These are phyloP conservation scores for Euphorbia peplus DNA, from an alignment of 345 rosid species.

Conservation along the genomic window DNA sequence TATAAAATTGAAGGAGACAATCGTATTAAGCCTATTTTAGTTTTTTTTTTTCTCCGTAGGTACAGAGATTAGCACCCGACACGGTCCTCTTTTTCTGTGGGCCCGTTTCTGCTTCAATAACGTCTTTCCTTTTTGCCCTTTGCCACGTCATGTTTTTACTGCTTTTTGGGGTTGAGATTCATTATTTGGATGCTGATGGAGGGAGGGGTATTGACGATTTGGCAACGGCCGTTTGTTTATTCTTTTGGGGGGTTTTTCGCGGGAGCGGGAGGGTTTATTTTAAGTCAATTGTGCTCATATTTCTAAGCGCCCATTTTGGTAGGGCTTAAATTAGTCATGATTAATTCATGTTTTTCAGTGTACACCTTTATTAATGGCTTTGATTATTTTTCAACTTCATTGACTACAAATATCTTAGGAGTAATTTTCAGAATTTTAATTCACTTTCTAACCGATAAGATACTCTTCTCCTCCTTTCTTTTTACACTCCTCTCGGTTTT, in stretches of 20 bases:
- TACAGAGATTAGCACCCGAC: constrained; percentile 19
- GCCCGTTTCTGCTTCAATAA: background rate
- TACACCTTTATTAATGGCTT: background rate
- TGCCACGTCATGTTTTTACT: background rate
- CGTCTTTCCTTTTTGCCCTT: background rate
- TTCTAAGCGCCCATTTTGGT: background rate
- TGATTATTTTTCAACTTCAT: background rate
- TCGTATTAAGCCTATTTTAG: too few species aligned
- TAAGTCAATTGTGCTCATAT: background rate
- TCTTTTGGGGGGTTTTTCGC: background rate
- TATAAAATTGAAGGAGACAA: too few species aligned
- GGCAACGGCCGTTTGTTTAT: background rate
- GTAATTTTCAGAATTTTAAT: too few species aligned
- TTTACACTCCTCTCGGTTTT: too few species aligned
- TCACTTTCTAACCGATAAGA: too few species aligned
- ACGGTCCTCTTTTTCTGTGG: constrained; percentile 12
- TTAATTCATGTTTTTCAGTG: constrained; percentile 7
- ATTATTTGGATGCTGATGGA: constrained; percentile 6
- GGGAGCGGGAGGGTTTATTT: background rate
- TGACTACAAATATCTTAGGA: too few species aligned
- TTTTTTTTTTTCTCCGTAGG: background rate
- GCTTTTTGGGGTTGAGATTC: background rate
- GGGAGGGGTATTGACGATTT: background rate
- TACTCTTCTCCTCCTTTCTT: too few species aligned
- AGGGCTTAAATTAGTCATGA: background rate